phyloP scores from a whole-genome alignment of 2,329 filamentous ascomycete species.

The Diplocarpon rosae region DNA sequence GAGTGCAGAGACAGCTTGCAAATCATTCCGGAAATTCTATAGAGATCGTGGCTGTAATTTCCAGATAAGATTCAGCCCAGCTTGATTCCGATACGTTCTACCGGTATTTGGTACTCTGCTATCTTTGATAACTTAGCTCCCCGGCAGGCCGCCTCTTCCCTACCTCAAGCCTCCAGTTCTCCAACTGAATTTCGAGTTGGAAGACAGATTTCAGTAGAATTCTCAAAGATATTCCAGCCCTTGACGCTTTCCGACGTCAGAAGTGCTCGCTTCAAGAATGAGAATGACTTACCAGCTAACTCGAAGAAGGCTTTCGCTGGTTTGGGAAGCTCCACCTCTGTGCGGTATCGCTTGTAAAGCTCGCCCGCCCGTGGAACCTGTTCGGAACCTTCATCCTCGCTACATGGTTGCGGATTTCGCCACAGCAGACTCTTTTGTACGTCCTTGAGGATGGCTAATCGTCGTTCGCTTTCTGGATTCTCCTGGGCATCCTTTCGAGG shows the following conservation, averaged over 20 bases:
- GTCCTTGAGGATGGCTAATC: slow-evolving; percentile 15
- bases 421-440: slow-evolving; percentile 19
- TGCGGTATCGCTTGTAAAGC: slow-evolving; percentile 29
- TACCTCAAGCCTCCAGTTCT: slow-evolving; percentile 21
- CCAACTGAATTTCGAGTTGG: slow-evolving; percentile 21
- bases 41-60: too few relatives aligned
- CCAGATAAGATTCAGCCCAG: too few relatives aligned
- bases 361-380: slow-evolving; percentile 26
- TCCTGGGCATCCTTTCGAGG: slow-evolving; percentile 18
- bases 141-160: slow-evolving; percentile 11
- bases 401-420: slow-evolving; percentile 20
- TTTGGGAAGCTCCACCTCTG: slow-evolving; percentile 33
- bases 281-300: slow-evolving; percentile 30
- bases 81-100: too few relatives aligned
- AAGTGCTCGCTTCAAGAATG: neutral
- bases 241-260: slow-evolving; percentile 17
- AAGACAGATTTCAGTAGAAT: slow-evolving; percentile 22
- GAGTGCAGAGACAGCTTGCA: too few relatives aligned
- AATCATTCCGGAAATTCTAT: too few relatives aligned
- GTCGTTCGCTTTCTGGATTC: slow-evolving; percentile 18
- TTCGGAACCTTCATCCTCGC: slow-evolving; percentile 9
- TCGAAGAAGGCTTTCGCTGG: slow-evolving; percentile 33
- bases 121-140: too few relatives aligned
- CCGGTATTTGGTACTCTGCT: too few relatives aligned
- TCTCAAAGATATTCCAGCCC: slow-evolving; percentile 19